These are phyloP conservation scores for Vigna radiata DNA, from an alignment of 306 rosid species.

Conservation along the genomic window DNA sequence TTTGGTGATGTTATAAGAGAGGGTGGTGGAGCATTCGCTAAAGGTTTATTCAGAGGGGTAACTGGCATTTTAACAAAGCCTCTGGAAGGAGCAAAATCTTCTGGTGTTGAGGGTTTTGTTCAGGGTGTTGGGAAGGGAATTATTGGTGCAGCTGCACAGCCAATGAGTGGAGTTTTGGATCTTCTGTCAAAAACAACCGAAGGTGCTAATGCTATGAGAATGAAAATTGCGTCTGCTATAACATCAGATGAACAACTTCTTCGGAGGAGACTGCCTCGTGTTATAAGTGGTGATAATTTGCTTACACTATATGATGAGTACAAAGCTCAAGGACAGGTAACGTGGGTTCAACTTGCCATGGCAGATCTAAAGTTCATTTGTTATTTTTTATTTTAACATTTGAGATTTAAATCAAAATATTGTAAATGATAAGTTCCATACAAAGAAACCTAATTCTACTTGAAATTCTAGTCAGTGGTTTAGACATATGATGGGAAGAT, in stretches of 20 bases:
- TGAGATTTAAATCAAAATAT: conserved; percentile 16
- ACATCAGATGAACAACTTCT: conserved; percentile 98
- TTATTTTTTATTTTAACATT: conserved; percentile 37
- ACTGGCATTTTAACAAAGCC: conserved; percentile 98
- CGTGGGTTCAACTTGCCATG: conserved; percentile 37
- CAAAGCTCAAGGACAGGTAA: conserved; percentile 98
- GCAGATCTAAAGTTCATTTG: conserved; percentile 23
- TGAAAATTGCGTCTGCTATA: conserved; percentile 93
- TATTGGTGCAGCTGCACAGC: conserved; percentile 99
- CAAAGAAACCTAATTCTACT: conserved; percentile 18
- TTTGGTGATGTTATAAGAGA: conserved; percentile 92
- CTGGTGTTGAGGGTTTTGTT: conserved; percentile 99
- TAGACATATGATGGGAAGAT: conserved; percentile 21
- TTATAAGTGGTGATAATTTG: conserved; percentile 91
- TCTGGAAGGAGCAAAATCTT: conserved; percentile 95
- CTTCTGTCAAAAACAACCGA: conserved; percentile 96
- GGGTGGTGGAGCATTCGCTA: conserved; percentile 99
- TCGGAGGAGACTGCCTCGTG: conserved; percentile 92
- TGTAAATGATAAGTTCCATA: conserved; percentile 1
- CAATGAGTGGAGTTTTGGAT: conserved; percentile 97
- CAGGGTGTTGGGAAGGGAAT: conserved; percentile 99
- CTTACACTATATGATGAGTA: conserved; percentile 80
- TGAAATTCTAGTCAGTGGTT: conserved; percentile 28
- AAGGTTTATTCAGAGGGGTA: conserved; percentile 97
- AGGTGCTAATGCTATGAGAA: conserved; percentile 99